Evolutionary conservation across 2,329 filamentous ascomycete genomes (phyloP), one percentile per base, ranked within the genome.

Genomic region (Sporothrix brasiliensis): DNA sequence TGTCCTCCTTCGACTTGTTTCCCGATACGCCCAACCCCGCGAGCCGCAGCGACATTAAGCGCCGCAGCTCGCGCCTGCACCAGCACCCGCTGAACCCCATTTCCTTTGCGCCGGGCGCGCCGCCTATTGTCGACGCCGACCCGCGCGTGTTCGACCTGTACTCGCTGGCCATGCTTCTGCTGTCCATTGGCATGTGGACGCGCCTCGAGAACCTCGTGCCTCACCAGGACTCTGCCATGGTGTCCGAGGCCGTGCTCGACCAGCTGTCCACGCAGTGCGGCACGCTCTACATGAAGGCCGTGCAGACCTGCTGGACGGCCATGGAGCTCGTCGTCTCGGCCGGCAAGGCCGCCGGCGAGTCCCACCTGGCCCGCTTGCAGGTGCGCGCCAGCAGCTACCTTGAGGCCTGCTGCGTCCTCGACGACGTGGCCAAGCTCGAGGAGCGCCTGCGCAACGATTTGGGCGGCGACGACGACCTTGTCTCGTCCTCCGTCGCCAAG

Each of bases 1-100:
- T 93, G 56, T 90, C 90, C 0, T 90, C 90, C 0, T 94, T 92
- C 74, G 91, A 94, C 73, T 79, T 93, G 3, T 94, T 94, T 76
- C 88, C 81, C 2, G 81, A 83, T n/a, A 78, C 79, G 7, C 76
- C 80, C 2, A 81, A 80, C 19, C 77, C 78, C 10, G 77, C 75
- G 21, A 73, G 75, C 0, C 71, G 77, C 0, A 71, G 77, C 1
- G 75, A 76, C 3, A 72, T 76, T n/a, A 30, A 75, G 0, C 71
- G 77, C 0, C 75, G 76, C 7, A 73, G 76, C 3, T 79, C 80
- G 47, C 79, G 80, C 1, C 78, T 90, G 16, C 89, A 91, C 77
- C 86, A 87, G n/a, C 91, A 93, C 76, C 88, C 89, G 0, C 82
- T 91, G 3, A 87, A 89, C 74, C 86, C 87, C 4, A 81, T 84